These are phyloP conservation scores for Isabelozyma rhagii DNA, from an alignment of 805 yeast species.

Conservation along the genomic window DNA sequence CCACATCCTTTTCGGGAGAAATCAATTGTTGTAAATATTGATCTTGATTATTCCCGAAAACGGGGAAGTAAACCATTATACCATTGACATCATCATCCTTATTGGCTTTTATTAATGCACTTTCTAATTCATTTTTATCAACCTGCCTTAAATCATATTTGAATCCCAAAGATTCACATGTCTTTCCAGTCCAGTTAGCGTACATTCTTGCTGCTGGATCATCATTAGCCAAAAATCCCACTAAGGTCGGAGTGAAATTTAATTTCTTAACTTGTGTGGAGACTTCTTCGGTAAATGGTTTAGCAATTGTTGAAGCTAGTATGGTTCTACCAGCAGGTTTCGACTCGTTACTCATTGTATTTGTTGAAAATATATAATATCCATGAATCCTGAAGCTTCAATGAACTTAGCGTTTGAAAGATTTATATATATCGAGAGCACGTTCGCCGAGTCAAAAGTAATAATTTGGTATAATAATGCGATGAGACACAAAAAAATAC, in stretches of 20 bases:
- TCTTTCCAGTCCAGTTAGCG: slow-evolving; percentile 94
- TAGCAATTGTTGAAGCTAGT: slow-evolving; percentile 84
- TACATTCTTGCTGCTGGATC: slow-evolving; percentile 96
- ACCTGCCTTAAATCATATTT: slow-evolving; percentile 72
- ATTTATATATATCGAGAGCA: background rate
- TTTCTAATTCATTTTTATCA: slow-evolving; percentile 81
- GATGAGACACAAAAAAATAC: too few species aligned
- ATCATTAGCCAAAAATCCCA: slow-evolving; percentile 86
- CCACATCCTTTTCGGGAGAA: slow-evolving; percentile 90
- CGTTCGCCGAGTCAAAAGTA: background rate
- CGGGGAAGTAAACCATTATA: slow-evolving; percentile 96
- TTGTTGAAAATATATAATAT: slow-evolving; percentile 2
- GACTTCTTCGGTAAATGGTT: slow-evolving; percentile 74
- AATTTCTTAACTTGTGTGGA: slow-evolving; percentile 51
- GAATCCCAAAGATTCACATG: slow-evolving; percentile 84
- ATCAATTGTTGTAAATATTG: slow-evolving; percentile 94
- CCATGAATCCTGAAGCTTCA: background rate
- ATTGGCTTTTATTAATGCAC: slow-evolving; percentile 78
- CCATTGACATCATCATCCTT: slow-evolving; percentile 75
- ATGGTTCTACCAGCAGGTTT: slow-evolving; percentile 72
- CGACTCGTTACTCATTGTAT: slow-evolving; percentile 2
- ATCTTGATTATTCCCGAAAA: slow-evolving; percentile 92
- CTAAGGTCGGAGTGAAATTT: slow-evolving; percentile 65
- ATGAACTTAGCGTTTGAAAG: background rate
- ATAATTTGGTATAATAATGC: too few species aligned